A percentile compares a stretch with the other conserved stretches of the same genome.
These are phyloP conservation scores for Wickerhamiella azyma DNA, from an alignment of 805 yeast genomes.

Conservation along the genomic window DNA sequence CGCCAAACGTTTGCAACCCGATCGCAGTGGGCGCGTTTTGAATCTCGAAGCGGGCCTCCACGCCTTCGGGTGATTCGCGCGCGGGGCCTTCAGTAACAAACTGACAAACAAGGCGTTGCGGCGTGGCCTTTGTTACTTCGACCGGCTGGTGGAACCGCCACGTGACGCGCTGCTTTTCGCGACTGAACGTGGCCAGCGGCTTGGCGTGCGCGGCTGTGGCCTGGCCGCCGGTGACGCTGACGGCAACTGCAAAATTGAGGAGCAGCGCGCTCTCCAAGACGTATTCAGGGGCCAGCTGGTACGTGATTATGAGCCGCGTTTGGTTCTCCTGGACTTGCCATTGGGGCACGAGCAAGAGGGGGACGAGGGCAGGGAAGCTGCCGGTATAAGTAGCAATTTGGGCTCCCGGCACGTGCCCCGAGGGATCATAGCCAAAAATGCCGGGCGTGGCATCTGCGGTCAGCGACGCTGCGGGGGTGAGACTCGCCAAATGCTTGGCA, in stretches of 20 bases:
- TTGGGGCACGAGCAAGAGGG: slow-evolving; percentile 60
- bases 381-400: slow-evolving; percentile 58
- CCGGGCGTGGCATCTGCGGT: slow-evolving; percentile 8
- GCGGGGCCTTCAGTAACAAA: slow-evolving; percentile 64
- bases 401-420: slow-evolving; percentile 28
- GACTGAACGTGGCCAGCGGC: slow-evolving; percentile 85
- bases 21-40: slow-evolving; percentile 8
- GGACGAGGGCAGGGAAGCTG: slow-evolving; percentile 35
- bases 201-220: slow-evolving; percentile 68
- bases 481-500: slow-evolving; percentile 33
- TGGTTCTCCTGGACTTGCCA: slow-evolving; percentile 85
- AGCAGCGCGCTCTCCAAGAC: slow-evolving; percentile 32
- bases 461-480: slow-evolving; percentile 28
- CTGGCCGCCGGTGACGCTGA: slow-evolving; percentile 43
- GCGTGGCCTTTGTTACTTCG: slow-evolving; percentile 29
- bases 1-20: not conserved
- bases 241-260: slow-evolving; percentile 48
- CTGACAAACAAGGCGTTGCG: slow-evolving; percentile 70
- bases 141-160: slow-evolving; percentile 51
- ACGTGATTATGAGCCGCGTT: slow-evolving; percentile 68
- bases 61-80: slow-evolving; percentile 60
- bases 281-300: slow-evolving; percentile 41
- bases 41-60: slow-evolving; percentile 36
- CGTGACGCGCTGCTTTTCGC: slow-evolving; percentile 70
- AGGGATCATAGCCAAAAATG: slow-evolving; percentile 9